Evolutionary conservation across 2,329 filamentous ascomycete species (phyloP), one percentile per base, ranked within the genome.

Genomic region (Colletotrichum horii): DNA sequence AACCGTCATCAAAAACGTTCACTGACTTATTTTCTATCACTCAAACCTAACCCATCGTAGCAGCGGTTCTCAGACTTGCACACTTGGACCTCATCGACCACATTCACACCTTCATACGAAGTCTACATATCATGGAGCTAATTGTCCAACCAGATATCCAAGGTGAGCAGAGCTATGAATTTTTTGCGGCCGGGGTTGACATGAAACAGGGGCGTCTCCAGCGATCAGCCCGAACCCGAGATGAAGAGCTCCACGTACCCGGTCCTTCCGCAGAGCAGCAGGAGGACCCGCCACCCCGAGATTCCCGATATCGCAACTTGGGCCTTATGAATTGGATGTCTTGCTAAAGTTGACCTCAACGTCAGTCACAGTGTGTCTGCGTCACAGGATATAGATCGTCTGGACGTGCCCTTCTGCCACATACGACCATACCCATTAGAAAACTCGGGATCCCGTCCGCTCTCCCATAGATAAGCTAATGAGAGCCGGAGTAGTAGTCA

Each of bases 201-300:
- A 24, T 64, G 61, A 64, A 64, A 64, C 32, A 64, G 61, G 61
- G 61, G 61, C 61, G 22, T 24, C 34, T 64, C 61, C 61, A 38
- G 61, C 22, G 61, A 64, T 64, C 61, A 64, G 61, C 61, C 61
- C 32, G 34, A 64, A 30, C 61, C 61, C 34, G 61, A 43, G 61
- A 64, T 64, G 58, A 61, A 61, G 19, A 43, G 61, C 61, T 64
- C 61, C 61, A 43, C 61, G n/a, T 8, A 52, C 43, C 43, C 43
- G 43, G 43, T 52, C 43, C 43, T 52, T 52, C 43, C 43, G 43
- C 43, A 52, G n/a, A 52, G n/a, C 43, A 52, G 43, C 4, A 1
- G 43, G 11, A 52, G 43, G 43, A 52, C 43, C 43, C 43, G n/a
- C 43, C 43, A 52, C 43, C 43, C 43, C 43, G 43, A 52, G 43